These are phyloP conservation scores for Phyllosticta ampelicida DNA, from an alignment of 2,329 filamentous ascomycete genomes.

Conservation along the genomic window DNA sequence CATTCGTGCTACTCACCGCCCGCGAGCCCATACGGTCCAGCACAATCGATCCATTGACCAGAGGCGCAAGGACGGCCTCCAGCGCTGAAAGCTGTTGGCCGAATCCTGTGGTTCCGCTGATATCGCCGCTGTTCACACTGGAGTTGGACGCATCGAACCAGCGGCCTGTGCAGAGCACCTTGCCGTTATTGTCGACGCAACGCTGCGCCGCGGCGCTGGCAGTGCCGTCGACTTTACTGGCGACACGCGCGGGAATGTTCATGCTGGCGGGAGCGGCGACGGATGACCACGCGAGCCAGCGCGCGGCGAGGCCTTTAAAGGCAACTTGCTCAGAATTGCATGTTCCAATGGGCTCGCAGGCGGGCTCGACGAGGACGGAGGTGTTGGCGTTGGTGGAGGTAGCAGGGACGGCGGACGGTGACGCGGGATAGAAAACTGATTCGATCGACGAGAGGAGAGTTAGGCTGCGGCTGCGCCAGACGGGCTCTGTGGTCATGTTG, in stretches of 20 bases:
- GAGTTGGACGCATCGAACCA: slow-evolving; percentile 36
- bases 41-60: background rate
- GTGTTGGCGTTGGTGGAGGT: slow-evolving; percentile 43
- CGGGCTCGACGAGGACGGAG: slow-evolving; percentile 53
- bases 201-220: slow-evolving; percentile 31
- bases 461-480: background rate
- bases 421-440: background rate
- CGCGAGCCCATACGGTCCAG: background rate
- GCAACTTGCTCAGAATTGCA: slow-evolving; percentile 63
- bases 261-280: slow-evolving; percentile 31
- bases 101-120: slow-evolving; percentile 40
- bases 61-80: slow-evolving; percentile 26
- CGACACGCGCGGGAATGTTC: slow-evolving; percentile 28
- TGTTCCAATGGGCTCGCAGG: slow-evolving; percentile 49
- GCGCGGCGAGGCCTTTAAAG: slow-evolving; percentile 66
- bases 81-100: slow-evolving; percentile 51
- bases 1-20: background rate
- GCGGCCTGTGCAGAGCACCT: slow-evolving; percentile 29
- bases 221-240: slow-evolving; percentile 34
- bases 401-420: slow-evolving; percentile 24
- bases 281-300: slow-evolving; percentile 46
- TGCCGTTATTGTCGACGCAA: slow-evolving; percentile 23
- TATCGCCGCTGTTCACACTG: slow-evolving; percentile 29
- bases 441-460: background rate
- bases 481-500: slow-evolving; percentile 33